Percentiles rank a stretch among this genome's conserved stretches.
Evolutionary conservation across 257 asterid genomes (phyloP).

Genomic region (Solanum arcanum): DNA sequence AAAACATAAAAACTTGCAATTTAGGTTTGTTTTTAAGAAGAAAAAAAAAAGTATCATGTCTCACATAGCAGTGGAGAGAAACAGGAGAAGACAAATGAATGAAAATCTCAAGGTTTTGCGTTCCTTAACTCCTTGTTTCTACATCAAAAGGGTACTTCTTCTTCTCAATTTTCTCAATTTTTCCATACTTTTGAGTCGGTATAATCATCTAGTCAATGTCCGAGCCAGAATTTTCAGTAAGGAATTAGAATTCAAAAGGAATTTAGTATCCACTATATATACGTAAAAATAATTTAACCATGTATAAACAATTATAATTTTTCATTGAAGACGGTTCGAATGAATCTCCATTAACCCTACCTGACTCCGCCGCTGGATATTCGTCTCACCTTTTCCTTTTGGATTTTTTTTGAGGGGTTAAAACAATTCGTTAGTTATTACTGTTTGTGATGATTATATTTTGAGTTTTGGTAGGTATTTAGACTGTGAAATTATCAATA

Average conservation of each 20-base stretch:
- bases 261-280: not conserved
- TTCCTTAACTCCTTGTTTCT: constrained; percentile 90
- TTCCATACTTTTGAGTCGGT: not conserved
- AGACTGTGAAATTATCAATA: not conserved
- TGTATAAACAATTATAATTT: not conserved
- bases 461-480: not conserved
- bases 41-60: constrained; percentile 22
- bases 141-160: constrained; percentile 63
- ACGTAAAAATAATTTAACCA: not conserved
- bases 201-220: not conserved
- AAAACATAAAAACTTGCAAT: not conserved
- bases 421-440: not conserved
- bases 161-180: not conserved
- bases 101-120: constrained; percentile 89
- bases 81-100: constrained; percentile 86
- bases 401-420: not conserved
- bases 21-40: not conserved
- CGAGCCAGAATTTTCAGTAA: not conserved
- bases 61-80: constrained; percentile 92
- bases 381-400: not conserved
- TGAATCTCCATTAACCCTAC: not conserved
- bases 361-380: not conserved
- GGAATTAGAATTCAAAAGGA: not conserved
- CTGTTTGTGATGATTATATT: not conserved
- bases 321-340: not conserved